Evolutionary conservation across 495 filamentous ascomycete species (phyloP).

Genomic region (Hypoxylon subgilvum): DNA sequence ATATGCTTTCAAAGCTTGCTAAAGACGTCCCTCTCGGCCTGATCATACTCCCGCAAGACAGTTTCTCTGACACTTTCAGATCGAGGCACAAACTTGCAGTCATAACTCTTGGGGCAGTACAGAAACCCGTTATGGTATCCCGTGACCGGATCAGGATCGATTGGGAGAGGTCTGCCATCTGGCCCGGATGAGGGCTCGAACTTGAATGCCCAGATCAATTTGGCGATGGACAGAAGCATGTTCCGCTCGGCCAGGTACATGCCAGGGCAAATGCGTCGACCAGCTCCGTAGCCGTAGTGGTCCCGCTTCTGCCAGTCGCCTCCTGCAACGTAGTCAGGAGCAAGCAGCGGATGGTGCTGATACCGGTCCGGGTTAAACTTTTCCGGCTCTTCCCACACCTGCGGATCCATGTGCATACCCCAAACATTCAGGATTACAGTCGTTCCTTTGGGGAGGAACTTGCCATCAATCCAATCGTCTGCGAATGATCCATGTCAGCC

Average conservation of each 20-base stretch:
- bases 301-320: background rate
- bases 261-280: background rate
- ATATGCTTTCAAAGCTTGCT: too few species aligned
- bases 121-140: background rate
- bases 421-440: slow-evolving; percentile 51
- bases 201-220: background rate
- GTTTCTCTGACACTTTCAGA: too few species aligned
- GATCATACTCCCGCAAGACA: too few species aligned
- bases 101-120: too few species aligned
- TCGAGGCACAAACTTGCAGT: too few species aligned
- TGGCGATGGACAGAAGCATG: background rate
- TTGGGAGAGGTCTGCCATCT: background rate
- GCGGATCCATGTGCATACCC: slow-evolving; percentile 46
- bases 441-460: slow-evolving; percentile 51
- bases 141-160: background rate
- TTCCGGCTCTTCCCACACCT: slow-evolving; percentile 48
- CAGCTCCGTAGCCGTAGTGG: background rate
- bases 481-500: background rate
- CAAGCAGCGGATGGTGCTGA: background rate
- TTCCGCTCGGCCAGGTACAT: background rate
- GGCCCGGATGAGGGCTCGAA: background rate
- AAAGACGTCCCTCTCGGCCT: too few species aligned
- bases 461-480: slow-evolving; percentile 51
- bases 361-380: slow-evolving; percentile 55
- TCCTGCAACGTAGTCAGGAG: background rate